Conservation (phyloP, 768 basidiomycete species). For the Boletus bicolor region DNA sequence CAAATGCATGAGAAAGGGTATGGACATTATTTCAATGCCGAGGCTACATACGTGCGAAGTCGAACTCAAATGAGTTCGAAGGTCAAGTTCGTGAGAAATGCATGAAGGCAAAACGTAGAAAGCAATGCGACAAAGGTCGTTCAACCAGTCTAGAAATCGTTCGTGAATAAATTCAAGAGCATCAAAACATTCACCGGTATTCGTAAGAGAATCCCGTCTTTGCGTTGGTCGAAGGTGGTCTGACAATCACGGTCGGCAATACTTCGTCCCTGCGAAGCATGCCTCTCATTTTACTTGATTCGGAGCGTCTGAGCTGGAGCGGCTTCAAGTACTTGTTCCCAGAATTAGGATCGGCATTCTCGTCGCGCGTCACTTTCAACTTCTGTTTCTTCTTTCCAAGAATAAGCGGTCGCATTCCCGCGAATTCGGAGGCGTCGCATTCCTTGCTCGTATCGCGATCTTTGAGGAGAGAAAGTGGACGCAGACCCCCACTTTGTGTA, state of each 20-base stretch:
- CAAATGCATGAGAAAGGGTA: conserved; percentile 6
- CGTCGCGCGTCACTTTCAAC: conserved; percentile 30
- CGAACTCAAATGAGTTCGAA: background rate
- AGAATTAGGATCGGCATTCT: conserved; percentile 34
- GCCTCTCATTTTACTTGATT: conserved; percentile 61
- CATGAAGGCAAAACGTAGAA: background rate
- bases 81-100: background rate
- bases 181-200: conserved; percentile 33
- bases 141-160: conserved; percentile 3
- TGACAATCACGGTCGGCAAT: conserved; percentile 58
- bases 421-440: conserved; percentile 15
- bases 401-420: conserved; percentile 51
- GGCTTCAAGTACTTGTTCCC: conserved; percentile 53
- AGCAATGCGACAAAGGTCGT: background rate
- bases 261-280: conserved; percentile 52
- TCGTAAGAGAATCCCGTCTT: conserved; percentile 43
- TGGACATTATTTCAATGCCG: conserved; percentile 11
- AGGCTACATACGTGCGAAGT: background rate
- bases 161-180: background rate
- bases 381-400: conserved; percentile 58
- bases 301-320: conserved; percentile 56
- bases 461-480: conserved; percentile 60
- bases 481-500: conserved; percentile 49
- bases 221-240: conserved; percentile 54
- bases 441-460: conserved; percentile 48